These are phyloP conservation scores for Lecanosticta acicola DNA, from an alignment of 2,329 filamentous ascomycete species.

Conservation along the genomic window DNA sequence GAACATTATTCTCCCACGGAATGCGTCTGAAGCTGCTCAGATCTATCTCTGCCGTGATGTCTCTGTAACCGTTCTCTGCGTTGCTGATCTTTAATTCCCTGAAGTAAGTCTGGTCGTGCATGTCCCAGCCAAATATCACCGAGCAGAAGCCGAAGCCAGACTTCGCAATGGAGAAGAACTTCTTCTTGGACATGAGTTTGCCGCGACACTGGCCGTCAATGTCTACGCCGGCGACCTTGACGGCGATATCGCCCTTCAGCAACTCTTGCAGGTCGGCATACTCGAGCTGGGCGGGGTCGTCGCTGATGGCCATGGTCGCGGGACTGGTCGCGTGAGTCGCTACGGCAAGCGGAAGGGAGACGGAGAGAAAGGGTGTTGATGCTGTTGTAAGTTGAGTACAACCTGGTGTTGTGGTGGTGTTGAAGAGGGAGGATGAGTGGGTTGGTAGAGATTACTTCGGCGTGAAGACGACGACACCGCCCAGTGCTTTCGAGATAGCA, in stretches of 20 bases:
- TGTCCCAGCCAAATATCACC: constrained; percentile 93
- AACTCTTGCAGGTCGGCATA: constrained; percentile 59
- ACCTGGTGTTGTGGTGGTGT: constrained; percentile 6
- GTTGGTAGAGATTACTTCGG: constrained; percentile 2
- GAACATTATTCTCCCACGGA: constrained; percentile 82
- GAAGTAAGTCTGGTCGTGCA: constrained; percentile 89
- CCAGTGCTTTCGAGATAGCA: no score
- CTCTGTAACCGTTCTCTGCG: constrained; percentile 82
- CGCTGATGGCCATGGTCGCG: constrained; percentile 29
- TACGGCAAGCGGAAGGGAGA: background rate
- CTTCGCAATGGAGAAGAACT: constrained; percentile 77
- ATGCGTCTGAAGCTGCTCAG: constrained; percentile 72
- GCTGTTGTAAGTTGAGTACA: constrained; percentile 20
- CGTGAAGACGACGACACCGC: background rate
- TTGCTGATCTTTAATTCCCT: constrained; percentile 82
- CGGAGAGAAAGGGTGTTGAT: background rate
- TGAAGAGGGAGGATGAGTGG: constrained; percentile 2
- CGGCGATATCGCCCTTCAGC: constrained; percentile 65
- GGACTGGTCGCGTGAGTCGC: constrained; percentile 3
- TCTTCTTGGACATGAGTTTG: constrained; percentile 87
- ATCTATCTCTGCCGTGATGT: constrained; percentile 77
- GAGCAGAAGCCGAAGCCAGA: constrained; percentile 90
- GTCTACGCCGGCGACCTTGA: constrained; percentile 84
- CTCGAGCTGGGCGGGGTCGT: constrained; percentile 47
- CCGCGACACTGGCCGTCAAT: constrained; percentile 82